phyloP scores from a whole-genome alignment of 2,329 filamentous ascomycete species.

The Arthrobotrys pseudoclavata region DNA sequence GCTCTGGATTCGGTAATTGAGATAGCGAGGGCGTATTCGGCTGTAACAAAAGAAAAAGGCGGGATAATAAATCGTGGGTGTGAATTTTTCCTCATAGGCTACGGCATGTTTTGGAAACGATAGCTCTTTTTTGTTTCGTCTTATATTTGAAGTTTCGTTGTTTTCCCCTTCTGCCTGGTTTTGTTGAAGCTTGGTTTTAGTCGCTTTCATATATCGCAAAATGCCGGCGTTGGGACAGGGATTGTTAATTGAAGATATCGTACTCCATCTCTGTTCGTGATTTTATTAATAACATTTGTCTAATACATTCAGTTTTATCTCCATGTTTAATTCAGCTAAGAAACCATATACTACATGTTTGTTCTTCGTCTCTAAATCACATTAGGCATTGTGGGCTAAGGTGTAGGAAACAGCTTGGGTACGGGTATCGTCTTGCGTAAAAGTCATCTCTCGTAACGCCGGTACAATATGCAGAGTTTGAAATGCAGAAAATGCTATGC shows the following conservation, averaged over 20 bases:
- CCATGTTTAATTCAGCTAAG: background rate
- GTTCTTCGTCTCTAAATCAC: background rate
- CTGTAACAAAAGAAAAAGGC: conserved; percentile 12
- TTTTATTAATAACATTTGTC: conserved; percentile 16
- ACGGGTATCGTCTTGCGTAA: conserved; percentile 11
- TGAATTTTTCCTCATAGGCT: conserved; percentile 6
- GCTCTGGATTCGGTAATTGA: conserved; percentile 78
- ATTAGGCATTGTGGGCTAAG: conserved; percentile 1
- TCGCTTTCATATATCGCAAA: conserved; percentile 15
- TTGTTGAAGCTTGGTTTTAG: conserved; percentile 21
- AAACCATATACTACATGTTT: background rate
- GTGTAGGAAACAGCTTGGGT: background rate
- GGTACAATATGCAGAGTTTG: background rate
- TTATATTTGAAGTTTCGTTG: conserved; percentile 56
- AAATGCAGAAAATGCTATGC: background rate
- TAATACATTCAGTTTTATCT: conserved; percentile 8
- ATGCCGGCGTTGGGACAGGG: conserved; percentile 49
- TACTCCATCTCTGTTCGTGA: conserved; percentile 21
- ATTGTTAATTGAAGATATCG: conserved; percentile 35
- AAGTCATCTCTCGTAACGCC: conserved; percentile 27
- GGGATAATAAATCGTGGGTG: conserved; percentile 16
- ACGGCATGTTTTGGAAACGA: background rate
- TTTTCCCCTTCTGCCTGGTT: conserved; percentile 17
- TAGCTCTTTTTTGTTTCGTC: conserved; percentile 40
- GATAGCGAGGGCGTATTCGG: conserved; percentile 59